Evolutionary conservation across 78 protist species (phyloP), one percentile per base, ranked within the genome.

Genomic region (Chrysochromulina parva): DNA sequence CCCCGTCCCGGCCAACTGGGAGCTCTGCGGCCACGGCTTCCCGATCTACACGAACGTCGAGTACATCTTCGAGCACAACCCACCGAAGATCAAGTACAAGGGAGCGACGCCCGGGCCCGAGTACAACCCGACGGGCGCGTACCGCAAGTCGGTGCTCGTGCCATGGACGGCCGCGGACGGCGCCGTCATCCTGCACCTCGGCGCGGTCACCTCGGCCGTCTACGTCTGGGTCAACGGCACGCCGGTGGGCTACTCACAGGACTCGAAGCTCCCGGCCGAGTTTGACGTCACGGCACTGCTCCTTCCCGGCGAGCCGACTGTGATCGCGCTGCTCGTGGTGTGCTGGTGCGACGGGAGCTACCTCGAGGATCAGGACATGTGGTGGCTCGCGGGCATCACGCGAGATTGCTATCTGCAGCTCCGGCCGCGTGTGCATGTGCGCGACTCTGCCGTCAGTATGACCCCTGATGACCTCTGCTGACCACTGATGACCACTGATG

Each of bases 291-390:
- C 57, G 2, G 38, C 16, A 0, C 55, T 19, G 26, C 57, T 74
- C 28, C 17, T 48, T 2, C 57, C 16, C 53, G 55, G 24, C 82
- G 57, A 38, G 55, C 24, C 13, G 26, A 9, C 1, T 24, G 55
- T 48, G 16, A 74, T 74, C 55, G 53, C 82, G 7, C 82, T 74
- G 57, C 57, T 74, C 26, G 82, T 74, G 55, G 57, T 74, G 26
- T 48, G 82, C 82, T 74, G 82, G 82, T 74, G 86, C 86, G 86
- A 52, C 86, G 86, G 86, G 48, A 5, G 47, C 4, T 84, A 84
- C n/a, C 26, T 84, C 16, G 88, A 84, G 54, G 88, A 58, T 55
- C 92, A 90, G 19, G 92, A 90, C 81, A n/a, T 28, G 55, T 90
- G 92, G 92, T 81, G 92, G 88, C 81, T 90, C n/a, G 0, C 73